These are phyloP conservation scores for Didymella lethalis DNA, from an alignment of 2,329 filamentous ascomycete genomes.

Conservation along the genomic window DNA sequence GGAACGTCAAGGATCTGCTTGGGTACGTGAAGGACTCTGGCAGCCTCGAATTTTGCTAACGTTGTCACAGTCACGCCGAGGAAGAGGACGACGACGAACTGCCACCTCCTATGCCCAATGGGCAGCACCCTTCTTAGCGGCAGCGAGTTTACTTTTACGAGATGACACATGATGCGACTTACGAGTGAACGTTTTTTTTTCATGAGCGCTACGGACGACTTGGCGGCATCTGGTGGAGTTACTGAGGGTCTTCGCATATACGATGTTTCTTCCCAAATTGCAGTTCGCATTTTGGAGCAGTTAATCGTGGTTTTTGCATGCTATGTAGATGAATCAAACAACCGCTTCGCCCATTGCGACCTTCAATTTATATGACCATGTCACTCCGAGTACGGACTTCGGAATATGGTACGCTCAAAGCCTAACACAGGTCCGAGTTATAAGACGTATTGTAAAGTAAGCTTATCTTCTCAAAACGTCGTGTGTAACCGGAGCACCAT, in stretches of 20 bases:
- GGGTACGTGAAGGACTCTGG: slow-evolving; percentile 59
- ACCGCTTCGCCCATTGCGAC: background rate
- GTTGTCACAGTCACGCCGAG: slow-evolving; percentile 30
- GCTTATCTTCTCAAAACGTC: too few relatives aligned
- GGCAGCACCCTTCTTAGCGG: slow-evolving; percentile 27
- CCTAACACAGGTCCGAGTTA: too few relatives aligned
- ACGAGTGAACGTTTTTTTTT: slow-evolving; percentile 8
- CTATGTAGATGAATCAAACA: background rate
- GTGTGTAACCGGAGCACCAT: too few relatives aligned
- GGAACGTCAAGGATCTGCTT: slow-evolving; percentile 85
- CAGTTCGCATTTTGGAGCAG: background rate
- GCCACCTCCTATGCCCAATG: slow-evolving; percentile 30
- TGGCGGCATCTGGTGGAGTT: slow-evolving; percentile 24
- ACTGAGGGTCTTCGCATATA: slow-evolving; percentile 4
- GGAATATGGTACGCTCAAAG: too few relatives aligned
- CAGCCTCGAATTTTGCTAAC: slow-evolving; percentile 12
- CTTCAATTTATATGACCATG: background rate
- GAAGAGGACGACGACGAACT: slow-evolving; percentile 37
- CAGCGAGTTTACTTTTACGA: background rate
- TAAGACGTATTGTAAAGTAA: too few relatives aligned
- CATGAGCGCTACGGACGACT: slow-evolving; percentile 5
- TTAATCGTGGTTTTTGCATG: background rate
- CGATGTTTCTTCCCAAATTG: slow-evolving; percentile 2
- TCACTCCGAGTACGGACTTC: too few relatives aligned
- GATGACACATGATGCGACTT: background rate